Evolutionary conservation across 2,329 filamentous ascomycete species (phyloP).

Genomic region (Mollisiaceae sp.): DNA sequence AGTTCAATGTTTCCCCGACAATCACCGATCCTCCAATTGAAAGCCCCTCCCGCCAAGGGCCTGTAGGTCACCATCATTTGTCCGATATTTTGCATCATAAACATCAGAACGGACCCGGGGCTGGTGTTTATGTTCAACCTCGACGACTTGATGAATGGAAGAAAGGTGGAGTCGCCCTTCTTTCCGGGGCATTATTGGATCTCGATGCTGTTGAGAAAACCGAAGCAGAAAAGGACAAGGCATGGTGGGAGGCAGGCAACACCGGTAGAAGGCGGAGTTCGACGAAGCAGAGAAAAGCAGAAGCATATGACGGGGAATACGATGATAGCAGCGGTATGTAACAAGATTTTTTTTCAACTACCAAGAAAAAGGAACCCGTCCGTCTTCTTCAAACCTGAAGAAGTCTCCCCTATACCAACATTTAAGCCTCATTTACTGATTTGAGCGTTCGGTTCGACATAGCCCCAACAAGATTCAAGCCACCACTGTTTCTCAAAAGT

Average conservation of each 20-base stretch:
- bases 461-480: constrained; percentile 75
- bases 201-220: constrained; percentile 51
- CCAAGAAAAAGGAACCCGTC: constrained; percentile 22
- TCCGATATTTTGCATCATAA: constrained; percentile 40
- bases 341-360: constrained; percentile 22
- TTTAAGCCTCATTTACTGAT: constrained; percentile 42
- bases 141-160: constrained; percentile 75
- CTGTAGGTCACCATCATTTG: constrained; percentile 37
- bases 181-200: constrained; percentile 64
- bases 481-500: constrained; percentile 83
- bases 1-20: constrained; percentile 31
- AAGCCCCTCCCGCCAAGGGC: constrained; percentile 21
- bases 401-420: constrained; percentile 4
- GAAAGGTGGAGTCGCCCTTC: constrained; percentile 65
- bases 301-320: constrained; percentile 70
- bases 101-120: constrained; percentile 47
- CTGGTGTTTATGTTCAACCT: constrained; percentile 63
- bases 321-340: constrained; percentile 64
- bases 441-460: constrained; percentile 41
- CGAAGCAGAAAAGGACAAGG: constrained; percentile 56
- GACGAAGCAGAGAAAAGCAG: constrained; percentile 53
- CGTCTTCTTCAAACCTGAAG: neutral
- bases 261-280: constrained; percentile 48
- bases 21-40: constrained; percentile 23
- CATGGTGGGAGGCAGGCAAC: constrained; percentile 78